These are phyloP conservation scores for Celoporthe dispersa DNA, from an alignment of 2,329 filamentous ascomycete species.

Conservation along the genomic window DNA sequence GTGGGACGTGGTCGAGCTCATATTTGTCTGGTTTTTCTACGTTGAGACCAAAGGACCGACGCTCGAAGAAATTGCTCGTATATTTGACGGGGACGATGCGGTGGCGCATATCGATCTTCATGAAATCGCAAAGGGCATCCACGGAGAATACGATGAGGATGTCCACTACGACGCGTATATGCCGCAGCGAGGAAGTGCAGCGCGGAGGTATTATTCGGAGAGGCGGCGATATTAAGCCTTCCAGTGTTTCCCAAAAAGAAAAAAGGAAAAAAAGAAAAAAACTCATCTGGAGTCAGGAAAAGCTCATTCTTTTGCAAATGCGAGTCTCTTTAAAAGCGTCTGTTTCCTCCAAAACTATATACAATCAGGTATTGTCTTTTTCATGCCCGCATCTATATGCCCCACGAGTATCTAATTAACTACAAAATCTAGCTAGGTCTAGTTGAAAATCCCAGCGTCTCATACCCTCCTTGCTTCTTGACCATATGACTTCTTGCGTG, in stretches of 20 bases:
- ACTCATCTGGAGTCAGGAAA: not conserved
- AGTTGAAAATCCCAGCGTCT: not conserved
- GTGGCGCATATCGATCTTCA: constrained; percentile 59
- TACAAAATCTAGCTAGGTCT: not conserved
- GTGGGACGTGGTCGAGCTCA: constrained; percentile 63
- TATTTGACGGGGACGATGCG: constrained; percentile 70
- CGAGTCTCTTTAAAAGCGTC: not conserved
- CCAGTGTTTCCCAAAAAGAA: too few species aligned
- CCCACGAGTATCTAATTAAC: not conserved
- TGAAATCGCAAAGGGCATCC: constrained; percentile 60
- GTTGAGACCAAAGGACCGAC: constrained; percentile 73
- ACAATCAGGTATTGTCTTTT: not conserved
- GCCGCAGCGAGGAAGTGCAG: constrained; percentile 22
- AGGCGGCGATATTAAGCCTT: not conserved
- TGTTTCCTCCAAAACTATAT: not conserved
- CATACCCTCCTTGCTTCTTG: not conserved
- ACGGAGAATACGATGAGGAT: constrained; percentile 42
- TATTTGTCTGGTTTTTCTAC: constrained; percentile 69
- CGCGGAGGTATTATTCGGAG: constrained; percentile 26
- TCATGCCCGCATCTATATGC: not conserved
- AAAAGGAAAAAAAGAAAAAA: too few species aligned
- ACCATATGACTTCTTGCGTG: not conserved
- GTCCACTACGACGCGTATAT: constrained; percentile 23
- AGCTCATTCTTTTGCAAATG: not conserved
- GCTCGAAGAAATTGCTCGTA: constrained; percentile 71